phyloP scores from a whole-genome alignment of 768 basidiomycete species.

The Heimioporus sp. region DNA sequence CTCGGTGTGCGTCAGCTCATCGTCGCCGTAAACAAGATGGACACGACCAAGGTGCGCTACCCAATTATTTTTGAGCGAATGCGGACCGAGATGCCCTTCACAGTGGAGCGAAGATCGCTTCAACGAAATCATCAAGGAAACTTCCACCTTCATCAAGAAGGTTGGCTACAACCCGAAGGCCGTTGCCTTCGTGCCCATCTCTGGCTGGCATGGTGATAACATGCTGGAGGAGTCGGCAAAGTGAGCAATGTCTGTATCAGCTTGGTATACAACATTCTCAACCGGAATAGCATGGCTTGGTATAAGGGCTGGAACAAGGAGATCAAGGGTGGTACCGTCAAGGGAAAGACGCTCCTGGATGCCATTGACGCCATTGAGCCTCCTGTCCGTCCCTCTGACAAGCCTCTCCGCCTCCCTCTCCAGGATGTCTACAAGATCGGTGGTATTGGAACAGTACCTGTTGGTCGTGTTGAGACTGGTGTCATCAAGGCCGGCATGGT shows the following conservation, averaged over 20 bases:
- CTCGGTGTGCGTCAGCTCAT: conserved; percentile 99
- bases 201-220: conserved; percentile 99
- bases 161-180: conserved; percentile 99
- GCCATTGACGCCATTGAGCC: conserved; percentile 99
- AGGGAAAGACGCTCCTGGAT: conserved; percentile 99
- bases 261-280: conserved; percentile 9
- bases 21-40: conserved; percentile 99
- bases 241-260: conserved; percentile 41
- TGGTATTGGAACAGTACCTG: conserved; percentile 99
- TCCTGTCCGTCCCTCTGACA: conserved; percentile 94
- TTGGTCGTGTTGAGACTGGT: conserved; percentile 99
- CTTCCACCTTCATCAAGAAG: conserved; percentile 98
- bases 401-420: conserved; percentile 99
- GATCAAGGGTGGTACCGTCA: conserved; percentile 86
- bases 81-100: conserved; percentile 3
- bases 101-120: conserved; percentile 99
- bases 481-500: conserved; percentile 99
- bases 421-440: conserved; percentile 99
- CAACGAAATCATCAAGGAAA: conserved; percentile 99
- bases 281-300: conserved; percentile 83
- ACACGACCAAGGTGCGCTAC: conserved; percentile 84
- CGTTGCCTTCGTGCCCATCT: conserved; percentile 98
- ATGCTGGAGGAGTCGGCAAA: conserved; percentile 99
- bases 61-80: neutral
- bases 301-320: conserved; percentile 99